A percentile compares a stretch with the other conserved stretches of the same genome.
Conservation (phyloP, 2,329 filamentous ascomycete species). For the Taxawa tesnikishii region DNA sequence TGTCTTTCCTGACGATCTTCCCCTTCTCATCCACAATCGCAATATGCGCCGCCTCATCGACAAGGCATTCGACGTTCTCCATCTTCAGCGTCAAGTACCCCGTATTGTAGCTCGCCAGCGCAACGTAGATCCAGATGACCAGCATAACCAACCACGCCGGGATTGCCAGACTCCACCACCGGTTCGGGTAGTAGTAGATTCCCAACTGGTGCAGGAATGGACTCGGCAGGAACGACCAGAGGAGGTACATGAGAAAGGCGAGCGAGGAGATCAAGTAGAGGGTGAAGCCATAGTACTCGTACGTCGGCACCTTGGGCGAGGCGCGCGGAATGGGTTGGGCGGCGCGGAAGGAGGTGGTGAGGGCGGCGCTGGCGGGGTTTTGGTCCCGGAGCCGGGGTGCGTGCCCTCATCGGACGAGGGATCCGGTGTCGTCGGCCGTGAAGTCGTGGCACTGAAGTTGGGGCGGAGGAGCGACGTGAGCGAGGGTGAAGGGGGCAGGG, state of each 20-base stretch:
- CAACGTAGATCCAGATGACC: conserved; percentile 86
- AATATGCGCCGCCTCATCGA: conserved; percentile 79
- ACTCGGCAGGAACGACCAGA: conserved; percentile 85
- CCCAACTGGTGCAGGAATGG: conserved; percentile 86
- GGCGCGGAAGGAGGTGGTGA: conserved; percentile 40
- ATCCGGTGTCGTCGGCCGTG: conserved; percentile 86
- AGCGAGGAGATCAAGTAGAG: conserved; percentile 82
- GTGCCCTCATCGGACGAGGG: conserved; percentile 69
- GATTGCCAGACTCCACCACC: conserved; percentile 94
- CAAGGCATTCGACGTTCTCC: conserved; percentile 71
- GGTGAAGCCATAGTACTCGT: conserved; percentile 98
- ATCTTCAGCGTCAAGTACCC: conserved; percentile 76
- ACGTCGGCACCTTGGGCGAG: conserved; percentile 90
- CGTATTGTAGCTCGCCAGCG: conserved; percentile 80
- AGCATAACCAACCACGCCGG: conserved; percentile 82
- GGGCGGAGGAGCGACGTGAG: conserved; percentile 80
- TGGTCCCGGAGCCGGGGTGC: conserved; percentile 19
- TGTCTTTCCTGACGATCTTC: conserved; percentile 29
- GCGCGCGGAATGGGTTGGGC: conserved; percentile 62
- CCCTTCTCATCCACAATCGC: conserved; percentile 69
- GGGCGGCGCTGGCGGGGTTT: conserved; percentile 41
- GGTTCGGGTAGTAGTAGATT: conserved; percentile 92
- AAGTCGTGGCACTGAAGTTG: conserved; percentile 51
- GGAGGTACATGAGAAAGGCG: conserved; percentile 59
- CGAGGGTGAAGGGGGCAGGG: conserved; percentile 82